phyloP scores from a whole-genome alignment of 2,329 filamentous ascomycete genomes.

The Eutypella sp. region DNA sequence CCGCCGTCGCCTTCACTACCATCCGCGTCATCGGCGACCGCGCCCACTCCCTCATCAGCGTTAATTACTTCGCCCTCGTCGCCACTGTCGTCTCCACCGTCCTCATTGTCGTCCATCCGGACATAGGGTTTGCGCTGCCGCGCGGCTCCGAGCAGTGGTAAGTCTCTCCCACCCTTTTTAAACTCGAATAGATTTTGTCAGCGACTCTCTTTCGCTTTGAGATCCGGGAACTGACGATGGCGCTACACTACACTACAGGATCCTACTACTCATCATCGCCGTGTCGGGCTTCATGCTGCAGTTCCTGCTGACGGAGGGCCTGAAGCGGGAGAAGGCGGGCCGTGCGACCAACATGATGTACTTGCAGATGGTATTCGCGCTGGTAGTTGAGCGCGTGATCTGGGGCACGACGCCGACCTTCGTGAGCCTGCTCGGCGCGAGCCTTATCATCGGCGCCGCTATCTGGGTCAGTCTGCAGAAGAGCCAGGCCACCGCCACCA shows the following conservation, averaged over 20 bases:
- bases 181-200: not conserved
- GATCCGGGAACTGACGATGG: not conserved
- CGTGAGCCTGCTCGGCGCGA: slow-evolving; percentile 9
- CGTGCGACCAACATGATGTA: slow-evolving; percentile 32
- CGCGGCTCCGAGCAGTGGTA: slow-evolving; percentile 41
- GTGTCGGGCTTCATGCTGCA: slow-evolving; percentile 73
- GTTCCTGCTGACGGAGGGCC: slow-evolving; percentile 67
- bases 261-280: slow-evolving; percentile 58
- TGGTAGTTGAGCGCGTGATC: slow-evolving; percentile 6
- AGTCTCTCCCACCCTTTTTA: not conserved
- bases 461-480: slow-evolving; percentile 29
- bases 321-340: slow-evolving; percentile 60
- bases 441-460: slow-evolving; percentile 33
- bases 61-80: slow-evolving; percentile 70
- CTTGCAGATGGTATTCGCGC: slow-evolving; percentile 9
- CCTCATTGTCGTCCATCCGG: slow-evolving; percentile 46
- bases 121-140: slow-evolving; percentile 34
- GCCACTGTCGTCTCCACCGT: slow-evolving; percentile 61
- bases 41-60: slow-evolving; percentile 69
- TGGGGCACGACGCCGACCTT: not conserved
- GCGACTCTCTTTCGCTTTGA: not conserved
- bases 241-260: slow-evolving; percentile 28
- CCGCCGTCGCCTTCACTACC: slow-evolving; percentile 64
- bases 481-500: slow-evolving; percentile 35
- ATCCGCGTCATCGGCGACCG: slow-evolving; percentile 72